Conservation (phyloP, 352 stramenopile genomes). For the Phytophthora sp. region DNA sequence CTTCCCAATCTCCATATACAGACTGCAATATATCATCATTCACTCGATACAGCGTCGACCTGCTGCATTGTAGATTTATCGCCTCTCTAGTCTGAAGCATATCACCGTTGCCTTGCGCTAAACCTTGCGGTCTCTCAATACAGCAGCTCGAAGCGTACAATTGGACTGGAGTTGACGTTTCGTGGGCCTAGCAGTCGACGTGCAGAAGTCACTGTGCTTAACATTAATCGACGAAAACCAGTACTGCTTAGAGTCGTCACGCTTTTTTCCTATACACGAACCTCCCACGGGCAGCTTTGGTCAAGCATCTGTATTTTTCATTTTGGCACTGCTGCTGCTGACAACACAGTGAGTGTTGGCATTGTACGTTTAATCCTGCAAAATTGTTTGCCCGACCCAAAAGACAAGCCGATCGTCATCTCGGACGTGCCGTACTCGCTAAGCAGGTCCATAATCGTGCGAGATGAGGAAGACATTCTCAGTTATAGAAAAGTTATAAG, state of each 20-base stretch:
- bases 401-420: not conserved
- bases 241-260: not conserved
- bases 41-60: conserved; percentile 6
- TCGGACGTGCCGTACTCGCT: not conserved
- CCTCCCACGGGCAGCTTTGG: not conserved
- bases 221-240: not conserved
- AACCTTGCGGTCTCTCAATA: not conserved
- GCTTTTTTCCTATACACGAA: not conserved
- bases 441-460: not conserved
- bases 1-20: conserved; percentile 1
- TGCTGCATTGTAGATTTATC: not conserved
- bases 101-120: not conserved
- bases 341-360: not conserved
- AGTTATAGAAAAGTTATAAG: not conserved
- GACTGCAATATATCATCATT: conserved; percentile 1
- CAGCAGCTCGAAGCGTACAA: not conserved
- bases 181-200: conserved; percentile 3
- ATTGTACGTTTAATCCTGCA: conserved; percentile 4
- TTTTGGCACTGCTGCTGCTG: not conserved
- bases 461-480: not conserved
- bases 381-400: not conserved
- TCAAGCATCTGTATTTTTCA: not conserved
- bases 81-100: conserved; percentile 7
- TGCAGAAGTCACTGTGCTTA: conserved; percentile 9
- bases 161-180: not conserved